phyloP scores from a whole-genome alignment of 2,329 filamentous ascomycete genomes.

The Claviceps quebecensis region DNA sequence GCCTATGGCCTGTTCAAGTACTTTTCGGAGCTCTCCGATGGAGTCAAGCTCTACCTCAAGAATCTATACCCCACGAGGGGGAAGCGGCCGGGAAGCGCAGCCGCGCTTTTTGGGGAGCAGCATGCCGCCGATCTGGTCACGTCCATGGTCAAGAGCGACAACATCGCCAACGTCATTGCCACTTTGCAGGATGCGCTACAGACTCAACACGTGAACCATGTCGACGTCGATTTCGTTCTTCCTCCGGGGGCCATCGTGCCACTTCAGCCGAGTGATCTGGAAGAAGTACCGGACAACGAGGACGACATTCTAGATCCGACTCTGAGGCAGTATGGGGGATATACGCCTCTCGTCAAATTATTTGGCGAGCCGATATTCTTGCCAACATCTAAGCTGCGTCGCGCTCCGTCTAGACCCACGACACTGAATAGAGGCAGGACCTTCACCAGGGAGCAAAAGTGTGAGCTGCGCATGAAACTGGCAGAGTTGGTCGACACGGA shows the following conservation, averaged over 20 bases:
- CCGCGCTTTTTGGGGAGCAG: slow-evolving; percentile 70
- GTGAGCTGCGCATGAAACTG: slow-evolving; percentile 75
- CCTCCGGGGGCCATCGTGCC: slow-evolving; percentile 65
- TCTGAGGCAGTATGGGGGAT: slow-evolving; percentile 59
- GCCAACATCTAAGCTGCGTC: slow-evolving; percentile 69
- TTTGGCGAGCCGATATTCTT: slow-evolving; percentile 78
- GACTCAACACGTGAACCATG: slow-evolving; percentile 68
- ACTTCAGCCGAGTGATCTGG: slow-evolving; percentile 42
- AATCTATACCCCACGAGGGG: slow-evolving; percentile 40
- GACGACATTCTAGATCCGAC: slow-evolving; percentile 53
- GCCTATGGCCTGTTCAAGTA: slow-evolving; percentile 92
- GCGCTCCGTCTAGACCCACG: slow-evolving; percentile 76
- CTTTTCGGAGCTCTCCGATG: slow-evolving; percentile 71
- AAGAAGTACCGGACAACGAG: slow-evolving; percentile 46
- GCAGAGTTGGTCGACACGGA: slow-evolving; percentile 86
- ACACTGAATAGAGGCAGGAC: slow-evolving; percentile 64
- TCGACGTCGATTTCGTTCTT: slow-evolving; percentile 78
- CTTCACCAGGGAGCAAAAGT: slow-evolving; percentile 70
- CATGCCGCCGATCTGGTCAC: slow-evolving; percentile 86
- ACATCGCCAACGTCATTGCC: slow-evolving; percentile 55
- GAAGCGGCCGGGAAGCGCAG: slow-evolving; percentile 47
- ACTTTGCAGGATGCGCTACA: slow-evolving; percentile 64
- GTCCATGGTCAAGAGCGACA: slow-evolving; percentile 70
- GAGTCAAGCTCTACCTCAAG: slow-evolving; percentile 58
- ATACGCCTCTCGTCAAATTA: slow-evolving; percentile 60